Evolutionary conservation across 2,329 filamentous ascomycete species (phyloP), one percentile per base, ranked within the genome.

Genomic region (Exophiala calicioides): DNA sequence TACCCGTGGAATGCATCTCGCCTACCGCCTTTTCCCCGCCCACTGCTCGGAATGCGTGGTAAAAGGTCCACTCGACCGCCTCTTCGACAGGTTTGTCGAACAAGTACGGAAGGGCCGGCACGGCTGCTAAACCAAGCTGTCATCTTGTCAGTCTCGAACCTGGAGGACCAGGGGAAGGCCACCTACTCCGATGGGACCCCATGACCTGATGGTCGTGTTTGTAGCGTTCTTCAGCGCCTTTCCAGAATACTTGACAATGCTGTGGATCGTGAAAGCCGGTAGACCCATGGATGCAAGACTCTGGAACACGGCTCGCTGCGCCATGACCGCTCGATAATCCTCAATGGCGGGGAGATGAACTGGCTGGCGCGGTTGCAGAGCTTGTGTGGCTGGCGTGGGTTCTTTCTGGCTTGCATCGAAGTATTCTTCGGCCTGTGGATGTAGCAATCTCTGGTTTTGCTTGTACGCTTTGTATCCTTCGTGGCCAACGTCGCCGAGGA

Each of bases 381-480:
- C 20, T 29, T 52, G 80, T 74, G 9, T 83, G 63, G 10, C 82
- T 74, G 0, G 88, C 88, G 58, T 90, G 79, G 27, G 21, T 9
- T 47, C 33, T 24, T 42, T 53, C 16, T 31, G 20, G 7, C 31
- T 47, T 12, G 45, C 49, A 18, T 49, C 47, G 4, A 38, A 42
- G 27, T 52, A 48, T 19, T 56, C 45, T 51, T 81, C 74, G 9
- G 84, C 65, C 7, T 83, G 75, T 0, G 89, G 88, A 58, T 90
- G 80, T 16, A 90, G 69, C 1, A 81, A 76, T 29, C 80, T 79
- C 67, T 93, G 87, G 65, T 98, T 97, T 46, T 86, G 81, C 67
- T 86, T 79, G 66, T 96, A 97, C 5, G 91, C 85, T 65, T 96
- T 95, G 75, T 95, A 97, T 4, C 93, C 91, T 68, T 98, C 93